Evolutionary conservation across 2,329 filamentous ascomycete genomes (phyloP).

Genomic region (Aureobasidium sp.): DNA sequence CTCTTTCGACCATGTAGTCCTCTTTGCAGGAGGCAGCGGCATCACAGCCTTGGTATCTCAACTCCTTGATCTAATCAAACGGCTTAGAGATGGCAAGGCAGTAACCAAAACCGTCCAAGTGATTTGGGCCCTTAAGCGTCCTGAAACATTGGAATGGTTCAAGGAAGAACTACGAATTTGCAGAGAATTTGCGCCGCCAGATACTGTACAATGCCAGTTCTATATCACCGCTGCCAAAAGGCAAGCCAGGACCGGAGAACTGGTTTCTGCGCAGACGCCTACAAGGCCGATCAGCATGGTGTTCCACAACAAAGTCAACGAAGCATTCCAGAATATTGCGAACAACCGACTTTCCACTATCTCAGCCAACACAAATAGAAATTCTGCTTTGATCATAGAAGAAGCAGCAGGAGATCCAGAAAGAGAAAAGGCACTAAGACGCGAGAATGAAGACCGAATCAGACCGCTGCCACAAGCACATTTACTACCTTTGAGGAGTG

Average conservation of each 20-base stretch:
- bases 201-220: conserved; percentile 88
- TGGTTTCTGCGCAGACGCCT: conserved; percentile 46
- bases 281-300: conserved; percentile 60
- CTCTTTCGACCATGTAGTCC: conserved; percentile 85
- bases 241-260: conserved; percentile 38
- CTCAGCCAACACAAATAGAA: conserved; percentile 46
- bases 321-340: conserved; percentile 78
- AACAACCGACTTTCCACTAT: conserved; percentile 53
- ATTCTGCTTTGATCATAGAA: conserved; percentile 73
- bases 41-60: conserved; percentile 92
- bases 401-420: conserved; percentile 73
- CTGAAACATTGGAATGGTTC: conserved; percentile 97
- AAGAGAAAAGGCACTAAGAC: conserved; percentile 70
- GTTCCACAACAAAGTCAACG: conserved; percentile 81
- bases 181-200: conserved; percentile 78
- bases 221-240: conserved; percentile 78
- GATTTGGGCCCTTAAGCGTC: conserved; percentile 85
- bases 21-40: conserved; percentile 89
- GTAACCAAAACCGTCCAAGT: conserved; percentile 86
- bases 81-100: conserved; percentile 90
- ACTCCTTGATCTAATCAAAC: conserved; percentile 86
- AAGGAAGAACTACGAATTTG: conserved; percentile 90
- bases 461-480: conserved; percentile 65
- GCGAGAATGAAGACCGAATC: conserved; percentile 77
- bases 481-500: conserved; percentile 25